Conservation (phyloP, 768 basidiomycete species). For the Tulasnella sp. region DNA sequence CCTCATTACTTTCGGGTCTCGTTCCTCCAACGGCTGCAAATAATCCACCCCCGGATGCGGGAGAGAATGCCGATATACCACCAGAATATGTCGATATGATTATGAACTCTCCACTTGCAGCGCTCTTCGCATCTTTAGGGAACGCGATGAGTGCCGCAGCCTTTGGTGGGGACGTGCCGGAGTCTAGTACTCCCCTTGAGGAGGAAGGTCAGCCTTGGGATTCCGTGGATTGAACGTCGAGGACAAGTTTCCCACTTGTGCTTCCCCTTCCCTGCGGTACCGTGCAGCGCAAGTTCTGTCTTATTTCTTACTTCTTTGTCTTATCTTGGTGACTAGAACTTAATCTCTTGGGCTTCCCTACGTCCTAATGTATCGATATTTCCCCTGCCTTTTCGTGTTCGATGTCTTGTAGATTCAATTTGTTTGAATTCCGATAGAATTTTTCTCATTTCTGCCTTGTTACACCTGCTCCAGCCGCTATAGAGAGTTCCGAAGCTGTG, state of each 20-base stretch:
- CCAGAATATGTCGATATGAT: background rate
- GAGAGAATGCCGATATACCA: background rate
- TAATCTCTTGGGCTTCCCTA: no score
- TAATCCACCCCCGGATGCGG: background rate
- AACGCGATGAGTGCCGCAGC: background rate
- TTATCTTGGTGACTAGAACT: background rate
- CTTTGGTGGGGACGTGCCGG: background rate
- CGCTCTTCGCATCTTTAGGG: background rate
- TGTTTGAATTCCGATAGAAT: no score
- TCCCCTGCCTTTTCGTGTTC: no score
- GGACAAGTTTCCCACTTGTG: background rate
- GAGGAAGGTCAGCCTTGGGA: background rate
- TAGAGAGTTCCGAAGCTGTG: no score
- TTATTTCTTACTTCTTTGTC: background rate
- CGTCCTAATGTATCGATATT: no score
- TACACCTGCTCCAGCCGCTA: no score
- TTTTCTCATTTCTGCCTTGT: no score
- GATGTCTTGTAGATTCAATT: no score
- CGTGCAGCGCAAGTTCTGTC: background rate
- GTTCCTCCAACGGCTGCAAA: background rate
- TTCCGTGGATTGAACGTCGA: background rate
- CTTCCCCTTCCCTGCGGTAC: background rate
- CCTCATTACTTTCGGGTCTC: background rate
- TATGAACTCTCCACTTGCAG: background rate
- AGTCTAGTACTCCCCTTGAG: background rate